Conservation (phyloP, 192 early-diverging fungal species). For the Entomortierella parvispora region DNA sequence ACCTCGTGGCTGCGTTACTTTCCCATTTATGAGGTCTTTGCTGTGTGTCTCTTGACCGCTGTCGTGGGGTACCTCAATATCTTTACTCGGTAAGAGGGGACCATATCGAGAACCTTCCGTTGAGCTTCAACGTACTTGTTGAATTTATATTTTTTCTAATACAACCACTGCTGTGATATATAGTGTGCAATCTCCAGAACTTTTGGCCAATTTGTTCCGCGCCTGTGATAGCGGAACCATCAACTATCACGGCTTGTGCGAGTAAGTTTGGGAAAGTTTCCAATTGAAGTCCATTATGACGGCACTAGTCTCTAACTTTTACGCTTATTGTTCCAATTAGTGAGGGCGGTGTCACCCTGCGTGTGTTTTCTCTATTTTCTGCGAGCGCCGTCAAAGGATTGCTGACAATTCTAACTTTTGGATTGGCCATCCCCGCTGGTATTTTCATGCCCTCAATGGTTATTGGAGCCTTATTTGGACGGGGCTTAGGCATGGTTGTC, state of each 20-base stretch:
- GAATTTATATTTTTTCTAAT: no score
- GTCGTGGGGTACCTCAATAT: conserved; percentile 81
- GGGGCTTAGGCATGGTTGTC: conserved; percentile 88
- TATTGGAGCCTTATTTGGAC: conserved; percentile 91
- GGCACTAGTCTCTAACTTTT: not conserved
- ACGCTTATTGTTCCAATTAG: conserved; percentile 10
- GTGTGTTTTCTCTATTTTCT: conserved; percentile 62
- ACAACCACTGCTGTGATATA: no score
- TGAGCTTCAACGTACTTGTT: no score
- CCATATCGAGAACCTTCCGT: no score
- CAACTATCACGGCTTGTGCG: conserved; percentile 65
- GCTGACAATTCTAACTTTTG: conserved; percentile 78
- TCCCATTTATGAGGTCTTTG: conserved; percentile 80
- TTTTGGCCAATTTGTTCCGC: conserved; percentile 88
- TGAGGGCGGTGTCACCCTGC: conserved; percentile 52
- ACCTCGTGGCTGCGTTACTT: conserved; percentile 71
- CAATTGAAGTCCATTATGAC: not conserved
- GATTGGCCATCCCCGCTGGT: conserved; percentile 80
- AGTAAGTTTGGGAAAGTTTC: conserved; percentile 48
- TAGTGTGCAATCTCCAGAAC: conserved; percentile 85
- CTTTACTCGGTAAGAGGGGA: conserved; percentile 71
- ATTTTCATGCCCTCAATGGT: conserved; percentile 90
- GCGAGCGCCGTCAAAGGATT: conserved; percentile 71
- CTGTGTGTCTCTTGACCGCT: conserved; percentile 77
- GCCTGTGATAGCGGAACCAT: conserved; percentile 75